Evolutionary conservation across 2,329 filamentous ascomycete genomes (phyloP).

Genomic region (Ophiostoma populinum): DNA sequence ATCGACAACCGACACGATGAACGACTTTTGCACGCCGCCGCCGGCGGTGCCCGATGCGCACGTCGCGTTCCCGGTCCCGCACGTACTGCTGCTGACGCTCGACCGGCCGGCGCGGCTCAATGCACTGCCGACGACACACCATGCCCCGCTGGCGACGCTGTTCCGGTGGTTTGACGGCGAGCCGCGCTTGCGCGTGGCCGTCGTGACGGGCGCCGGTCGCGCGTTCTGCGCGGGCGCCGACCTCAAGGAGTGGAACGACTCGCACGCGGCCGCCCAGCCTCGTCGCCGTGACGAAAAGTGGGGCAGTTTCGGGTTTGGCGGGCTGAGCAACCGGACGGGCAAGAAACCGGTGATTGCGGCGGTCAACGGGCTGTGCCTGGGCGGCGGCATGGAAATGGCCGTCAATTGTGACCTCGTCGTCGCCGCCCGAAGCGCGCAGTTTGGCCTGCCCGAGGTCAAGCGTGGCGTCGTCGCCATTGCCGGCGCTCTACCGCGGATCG

Average conservation of each 20-base stretch:
- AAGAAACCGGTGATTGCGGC: constrained; percentile 63
- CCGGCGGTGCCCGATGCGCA: constrained; percentile 24
- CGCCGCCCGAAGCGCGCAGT: constrained; percentile 38
- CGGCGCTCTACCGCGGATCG: constrained; percentile 50
- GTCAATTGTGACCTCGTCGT: constrained; percentile 58
- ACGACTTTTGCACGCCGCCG: constrained; percentile 18
- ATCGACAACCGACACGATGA: constrained; percentile 1
- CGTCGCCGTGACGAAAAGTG: constrained; percentile 12
- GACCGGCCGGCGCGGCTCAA: constrained; percentile 42
- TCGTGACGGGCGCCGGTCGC: constrained; percentile 33
- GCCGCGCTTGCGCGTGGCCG: constrained; percentile 27
- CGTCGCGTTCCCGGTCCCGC: constrained; percentile 31
- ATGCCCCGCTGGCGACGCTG: constrained; percentile 29
- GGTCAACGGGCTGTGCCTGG: constrained; percentile 58
- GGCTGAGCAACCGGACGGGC: constrained; percentile 45
- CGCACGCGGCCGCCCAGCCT: constrained; percentile 10
- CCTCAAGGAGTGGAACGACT: constrained; percentile 41
- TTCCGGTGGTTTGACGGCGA: constrained; percentile 40
- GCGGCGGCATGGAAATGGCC: constrained; percentile 62
- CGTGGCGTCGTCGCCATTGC: constrained; percentile 55
- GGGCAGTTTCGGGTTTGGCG: constrained; percentile 41
- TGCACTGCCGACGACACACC: constrained; percentile 31
- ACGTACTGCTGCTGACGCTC: constrained; percentile 42
- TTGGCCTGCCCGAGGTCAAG: constrained; percentile 55
- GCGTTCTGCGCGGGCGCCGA: constrained; percentile 39